Evolutionary conservation across 177 flowering plant genomes (phyloP).

Genomic region (Vitis hybrid): DNA sequence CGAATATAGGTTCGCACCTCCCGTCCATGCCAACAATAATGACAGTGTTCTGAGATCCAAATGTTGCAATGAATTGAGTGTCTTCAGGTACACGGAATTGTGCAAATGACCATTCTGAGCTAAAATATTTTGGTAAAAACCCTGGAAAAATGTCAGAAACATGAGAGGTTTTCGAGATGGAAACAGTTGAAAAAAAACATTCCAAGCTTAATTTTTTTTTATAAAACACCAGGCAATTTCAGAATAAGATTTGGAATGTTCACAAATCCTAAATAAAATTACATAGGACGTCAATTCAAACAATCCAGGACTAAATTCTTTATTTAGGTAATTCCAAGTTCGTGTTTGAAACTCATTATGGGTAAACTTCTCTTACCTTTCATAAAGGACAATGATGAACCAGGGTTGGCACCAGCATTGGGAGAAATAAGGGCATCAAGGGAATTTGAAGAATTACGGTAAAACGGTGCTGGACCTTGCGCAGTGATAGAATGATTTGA

Average conservation of each 20-base stretch:
- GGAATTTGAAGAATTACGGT: slow-evolving; percentile 66
- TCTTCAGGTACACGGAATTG: slow-evolving; percentile 73
- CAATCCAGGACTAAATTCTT: not conserved
- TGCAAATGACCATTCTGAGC: slow-evolving; percentile 97
- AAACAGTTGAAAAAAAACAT: not conserved
- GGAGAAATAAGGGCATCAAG: slow-evolving; percentile 68
- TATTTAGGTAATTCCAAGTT: no score
- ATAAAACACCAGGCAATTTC: not conserved
- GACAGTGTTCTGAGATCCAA: slow-evolving; percentile 82
- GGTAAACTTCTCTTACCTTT: slow-evolving; percentile 54
- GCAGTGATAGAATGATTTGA: slow-evolving; percentile 32
- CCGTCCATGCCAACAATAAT: slow-evolving; percentile 84
- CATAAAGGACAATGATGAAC: slow-evolving; percentile 88
- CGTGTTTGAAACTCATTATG: not conserved
- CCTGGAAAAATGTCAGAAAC: slow-evolving; percentile 40
- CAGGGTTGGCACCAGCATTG: slow-evolving; percentile 67
- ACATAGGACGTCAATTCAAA: no score
- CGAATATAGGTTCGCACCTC: slow-evolving; percentile 43
- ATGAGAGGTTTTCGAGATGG: not conserved
- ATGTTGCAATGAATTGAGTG: slow-evolving; percentile 59
- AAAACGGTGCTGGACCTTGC: slow-evolving; percentile 32
- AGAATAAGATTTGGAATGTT: not conserved
- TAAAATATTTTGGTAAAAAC: slow-evolving; percentile 82
- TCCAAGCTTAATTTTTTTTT: no score
- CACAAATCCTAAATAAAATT: no score